Conservation (phyloP, 2,329 filamentous ascomycete genomes). For the Fusarium sp. region DNA sequence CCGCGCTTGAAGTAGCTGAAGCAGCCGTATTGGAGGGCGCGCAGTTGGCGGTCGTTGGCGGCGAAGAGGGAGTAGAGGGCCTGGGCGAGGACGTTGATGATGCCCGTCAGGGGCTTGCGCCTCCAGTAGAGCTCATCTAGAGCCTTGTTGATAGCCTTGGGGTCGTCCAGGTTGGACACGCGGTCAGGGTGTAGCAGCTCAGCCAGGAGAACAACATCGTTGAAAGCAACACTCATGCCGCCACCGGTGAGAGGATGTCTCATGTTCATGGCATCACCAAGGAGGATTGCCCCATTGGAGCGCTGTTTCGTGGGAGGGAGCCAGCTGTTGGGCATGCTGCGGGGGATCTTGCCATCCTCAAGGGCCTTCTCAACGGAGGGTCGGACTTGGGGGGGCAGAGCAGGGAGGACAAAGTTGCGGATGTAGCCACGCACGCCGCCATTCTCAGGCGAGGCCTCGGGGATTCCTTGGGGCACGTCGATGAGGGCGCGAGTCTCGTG, state of each 20-base stretch:
- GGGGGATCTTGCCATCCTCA: constrained; percentile 76
- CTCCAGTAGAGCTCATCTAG: constrained; percentile 84
- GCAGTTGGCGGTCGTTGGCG: constrained; percentile 78
- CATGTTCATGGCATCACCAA: constrained; percentile 99
- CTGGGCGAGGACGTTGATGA: constrained; percentile 98
- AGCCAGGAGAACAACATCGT: constrained; percentile 82
- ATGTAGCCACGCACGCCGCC: constrained; percentile 90
- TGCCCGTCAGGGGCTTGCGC: constrained; percentile 80
- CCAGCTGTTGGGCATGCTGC: constrained; percentile 94
- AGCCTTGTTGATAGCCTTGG: constrained; percentile 68
- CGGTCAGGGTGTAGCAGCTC: constrained; percentile 73
- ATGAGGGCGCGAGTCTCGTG: constrained; percentile 91
- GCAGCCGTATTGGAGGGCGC: constrained; percentile 84
- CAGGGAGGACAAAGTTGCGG: constrained; percentile 77
- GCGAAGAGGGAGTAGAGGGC: constrained; percentile 92
- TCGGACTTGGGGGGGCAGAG: constrained; percentile 73
- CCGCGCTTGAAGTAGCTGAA: constrained; percentile 88
- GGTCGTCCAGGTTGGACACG: constrained; percentile 74
- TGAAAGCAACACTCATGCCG: constrained; percentile 97
- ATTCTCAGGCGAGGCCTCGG: constrained; percentile 73
- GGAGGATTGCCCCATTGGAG: constrained; percentile 71
- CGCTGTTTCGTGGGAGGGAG: constrained; percentile 74
- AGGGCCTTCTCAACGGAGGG: constrained; percentile 79
- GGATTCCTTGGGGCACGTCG: constrained; percentile 80
- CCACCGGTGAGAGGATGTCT: constrained; percentile 97